Conservation (phyloP, 805 yeast species). For the Wickerhamomyces pijperi region DNA sequence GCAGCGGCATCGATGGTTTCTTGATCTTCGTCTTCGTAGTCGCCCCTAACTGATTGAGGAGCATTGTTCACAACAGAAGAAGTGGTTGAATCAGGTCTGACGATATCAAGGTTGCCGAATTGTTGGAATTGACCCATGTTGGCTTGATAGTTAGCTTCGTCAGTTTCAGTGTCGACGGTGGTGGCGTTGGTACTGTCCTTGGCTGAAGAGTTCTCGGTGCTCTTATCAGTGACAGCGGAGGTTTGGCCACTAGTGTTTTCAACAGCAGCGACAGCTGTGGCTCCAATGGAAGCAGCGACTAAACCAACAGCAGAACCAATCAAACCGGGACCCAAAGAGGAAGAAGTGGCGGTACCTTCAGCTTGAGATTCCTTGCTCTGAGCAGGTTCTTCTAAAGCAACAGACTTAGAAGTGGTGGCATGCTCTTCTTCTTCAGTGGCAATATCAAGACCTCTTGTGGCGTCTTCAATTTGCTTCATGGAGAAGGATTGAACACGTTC, state of each 20-base stretch:
- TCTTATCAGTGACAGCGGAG: conserved; percentile 23
- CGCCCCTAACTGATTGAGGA: conserved; percentile 83
- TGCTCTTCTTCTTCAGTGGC: conserved; percentile 3
- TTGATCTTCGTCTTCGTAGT: conserved; percentile 20
- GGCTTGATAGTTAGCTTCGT: conserved; percentile 13
- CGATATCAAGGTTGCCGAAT: conserved; percentile 20
- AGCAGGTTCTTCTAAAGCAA: conserved; percentile 2
- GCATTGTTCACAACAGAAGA: conserved; percentile 91
- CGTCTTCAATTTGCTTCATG: conserved; percentile 26
- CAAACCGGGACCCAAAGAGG: background rate
- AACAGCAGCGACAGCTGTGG: conserved; percentile 14
- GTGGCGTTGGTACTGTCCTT: conserved; percentile 13
- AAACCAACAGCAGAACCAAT: conserved; percentile 18
- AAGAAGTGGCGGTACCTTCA: background rate
- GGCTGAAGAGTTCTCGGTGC: conserved; percentile 15
- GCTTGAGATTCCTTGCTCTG: conserved; percentile 9
- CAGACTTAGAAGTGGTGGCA: conserved; percentile 4
- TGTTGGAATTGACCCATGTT: conserved; percentile 4
- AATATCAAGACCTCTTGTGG: conserved; percentile 12
- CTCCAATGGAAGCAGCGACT: conserved; percentile 20
- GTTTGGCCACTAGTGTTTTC: conserved; percentile 14
- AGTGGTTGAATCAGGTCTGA: conserved; percentile 69
- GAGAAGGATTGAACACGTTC: conserved; percentile 27
- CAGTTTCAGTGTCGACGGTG: conserved; percentile 17
- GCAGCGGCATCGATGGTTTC: conserved; percentile 15